Evolutionary conservation across 225 moss, liverwort and hornwort genomes (phyloP).

Genomic region (Neckera pumila): DNA sequence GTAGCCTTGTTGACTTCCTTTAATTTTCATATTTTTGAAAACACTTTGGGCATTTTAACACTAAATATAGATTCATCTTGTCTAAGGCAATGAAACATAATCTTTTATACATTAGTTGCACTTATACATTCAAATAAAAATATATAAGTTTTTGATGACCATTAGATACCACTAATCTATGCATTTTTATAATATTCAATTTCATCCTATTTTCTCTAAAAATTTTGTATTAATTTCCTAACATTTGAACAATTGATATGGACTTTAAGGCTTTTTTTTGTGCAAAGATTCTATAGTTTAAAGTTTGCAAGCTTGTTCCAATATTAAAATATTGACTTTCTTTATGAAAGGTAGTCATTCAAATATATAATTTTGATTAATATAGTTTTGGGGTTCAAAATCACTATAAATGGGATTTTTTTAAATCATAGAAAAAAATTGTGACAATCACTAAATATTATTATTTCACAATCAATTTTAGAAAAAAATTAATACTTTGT

Average conservation of each 20-base stretch:
- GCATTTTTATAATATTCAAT: not conserved
- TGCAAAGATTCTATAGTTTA: not conserved
- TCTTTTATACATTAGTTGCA: not conserved
- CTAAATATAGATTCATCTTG: not conserved
- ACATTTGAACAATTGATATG: not conserved
- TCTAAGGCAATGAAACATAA: not conserved
- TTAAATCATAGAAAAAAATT: too few species aligned
- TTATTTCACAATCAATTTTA: too few species aligned
- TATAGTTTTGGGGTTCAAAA: not conserved
- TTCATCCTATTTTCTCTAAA: not conserved
- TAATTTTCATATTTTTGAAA: not conserved
- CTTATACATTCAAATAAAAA: not conserved
- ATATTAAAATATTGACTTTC: not conserved
- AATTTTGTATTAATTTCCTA: not conserved
- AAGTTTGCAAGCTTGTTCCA: not conserved
- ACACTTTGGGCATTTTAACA: not conserved
- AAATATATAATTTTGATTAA: not conserved
- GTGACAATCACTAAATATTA: too few species aligned
- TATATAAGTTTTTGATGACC: not conserved
- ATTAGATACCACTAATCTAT: not conserved
- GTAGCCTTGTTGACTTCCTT: accelerated
- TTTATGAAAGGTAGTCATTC: not conserved
- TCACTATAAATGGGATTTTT: too few species aligned
- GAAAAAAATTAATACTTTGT: too few species aligned
- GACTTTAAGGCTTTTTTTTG: not conserved